phyloP scores from a whole-genome alignment of 139 green algal species.

The Pycnococcus provasolii region DNA sequence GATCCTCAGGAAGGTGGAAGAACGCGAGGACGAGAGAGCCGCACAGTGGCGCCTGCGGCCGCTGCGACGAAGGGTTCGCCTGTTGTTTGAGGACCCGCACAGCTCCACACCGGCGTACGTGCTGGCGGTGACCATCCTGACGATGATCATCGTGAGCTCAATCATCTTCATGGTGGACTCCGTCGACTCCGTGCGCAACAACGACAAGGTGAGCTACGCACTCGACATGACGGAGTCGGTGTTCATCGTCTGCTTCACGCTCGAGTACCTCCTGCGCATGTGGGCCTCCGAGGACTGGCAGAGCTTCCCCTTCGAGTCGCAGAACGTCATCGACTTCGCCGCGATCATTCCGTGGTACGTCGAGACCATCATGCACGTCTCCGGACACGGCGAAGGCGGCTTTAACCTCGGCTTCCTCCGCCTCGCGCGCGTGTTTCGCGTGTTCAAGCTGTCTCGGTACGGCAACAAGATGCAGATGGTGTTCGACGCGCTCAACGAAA shows the following conservation, averaged over 20 bases:
- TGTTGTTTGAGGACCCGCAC: neutral
- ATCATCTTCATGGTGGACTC: neutral
- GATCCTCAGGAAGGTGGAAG: too few relatives aligned
- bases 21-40: too few relatives aligned
- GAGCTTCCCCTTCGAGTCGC: neutral
- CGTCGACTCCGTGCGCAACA: neutral
- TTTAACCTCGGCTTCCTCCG: constrained; percentile 15
- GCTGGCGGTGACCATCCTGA: neutral
- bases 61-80: neutral
- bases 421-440: constrained; percentile 11
- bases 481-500: neutral
- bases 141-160: neutral
- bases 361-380: constrained; percentile 2
- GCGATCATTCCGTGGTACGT: constrained; percentile 28
- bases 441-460: constrained; percentile 18
- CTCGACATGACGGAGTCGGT: neutral
- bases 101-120: neutral
- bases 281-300: neutral
- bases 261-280: neutral
- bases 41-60: too few relatives aligned
- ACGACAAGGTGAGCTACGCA: neutral
- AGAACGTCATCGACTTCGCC: constrained; percentile 26
- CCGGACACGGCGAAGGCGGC: too few relatives aligned
- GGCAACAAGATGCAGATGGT: constrained; percentile 7
- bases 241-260: neutral